A percentile compares a stretch with the other conserved stretches of the same genome.
Evolutionary conservation across 2,329 filamentous ascomycete genomes (phyloP).

Genomic region (Nothophoma quercina): DNA sequence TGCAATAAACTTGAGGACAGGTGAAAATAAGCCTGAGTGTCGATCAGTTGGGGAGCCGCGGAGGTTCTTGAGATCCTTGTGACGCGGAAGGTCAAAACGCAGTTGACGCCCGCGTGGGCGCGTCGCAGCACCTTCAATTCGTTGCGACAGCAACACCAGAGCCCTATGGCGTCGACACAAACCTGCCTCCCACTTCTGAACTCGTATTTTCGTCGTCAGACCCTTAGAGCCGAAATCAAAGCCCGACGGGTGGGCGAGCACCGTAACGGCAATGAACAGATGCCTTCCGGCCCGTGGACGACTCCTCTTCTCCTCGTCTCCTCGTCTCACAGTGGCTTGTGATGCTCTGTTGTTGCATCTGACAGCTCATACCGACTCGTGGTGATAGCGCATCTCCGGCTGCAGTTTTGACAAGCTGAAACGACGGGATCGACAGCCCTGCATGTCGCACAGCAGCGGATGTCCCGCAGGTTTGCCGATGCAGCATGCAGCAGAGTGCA

Average conservation of each 20-base stretch:
- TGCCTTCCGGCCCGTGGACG: neutral
- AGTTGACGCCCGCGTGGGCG: constrained; percentile 11
- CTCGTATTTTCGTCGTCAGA: neutral
- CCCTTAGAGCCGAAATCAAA: neutral
- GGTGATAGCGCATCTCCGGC: constrained; percentile 10
- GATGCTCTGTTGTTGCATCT: constrained; percentile 6
- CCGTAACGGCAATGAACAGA: neutral
- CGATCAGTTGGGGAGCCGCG: constrained; percentile 13
- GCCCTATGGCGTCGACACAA: neutral
- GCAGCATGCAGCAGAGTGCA: constrained; percentile 7
- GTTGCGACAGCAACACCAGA: constrained; percentile 4
- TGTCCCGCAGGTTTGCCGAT: constrained; percentile 10
- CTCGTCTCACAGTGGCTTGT: neutral
- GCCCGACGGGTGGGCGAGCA: neutral
- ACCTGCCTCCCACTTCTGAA: neutral
- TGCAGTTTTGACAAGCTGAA: constrained; percentile 7
- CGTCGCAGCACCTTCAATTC: constrained; percentile 6
- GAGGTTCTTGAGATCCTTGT: neutral
- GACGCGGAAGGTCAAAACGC: neutral
- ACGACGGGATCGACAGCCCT: constrained; percentile 15
- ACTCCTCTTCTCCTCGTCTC: neutral
- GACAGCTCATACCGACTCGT: constrained; percentile 14
- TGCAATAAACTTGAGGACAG: neutral
- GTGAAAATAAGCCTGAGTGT: neutral
- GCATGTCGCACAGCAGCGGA: constrained; percentile 16